Evolutionary conservation across 306 rosid genomes (phyloP).

Genomic region (Senna siamea): DNA sequence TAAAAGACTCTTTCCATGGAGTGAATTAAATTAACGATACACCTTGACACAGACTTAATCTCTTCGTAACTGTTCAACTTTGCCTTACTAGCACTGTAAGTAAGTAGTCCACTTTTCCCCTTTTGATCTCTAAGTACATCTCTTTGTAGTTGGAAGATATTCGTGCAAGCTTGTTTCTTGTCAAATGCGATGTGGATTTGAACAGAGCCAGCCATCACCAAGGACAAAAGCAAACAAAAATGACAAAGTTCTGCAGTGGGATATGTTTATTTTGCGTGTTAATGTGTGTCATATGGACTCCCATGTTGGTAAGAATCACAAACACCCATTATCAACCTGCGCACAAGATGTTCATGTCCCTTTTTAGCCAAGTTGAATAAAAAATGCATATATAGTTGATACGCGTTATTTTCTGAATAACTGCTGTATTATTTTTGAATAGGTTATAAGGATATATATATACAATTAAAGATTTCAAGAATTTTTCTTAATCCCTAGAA

Average conservation of each 20-base stretch:
- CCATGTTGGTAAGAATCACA: constrained; percentile 80
- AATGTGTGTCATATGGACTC: constrained; percentile 92
- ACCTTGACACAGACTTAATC: constrained; percentile 12
- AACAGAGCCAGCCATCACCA: constrained; percentile 81
- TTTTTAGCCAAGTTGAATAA: not conserved
- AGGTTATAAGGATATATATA: too few relatives aligned
- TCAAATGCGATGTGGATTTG: constrained; percentile 81
- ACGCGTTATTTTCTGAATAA: too few relatives aligned
- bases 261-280: constrained; percentile 82
- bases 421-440: too few relatives aligned
- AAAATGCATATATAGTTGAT: not conserved
- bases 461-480: too few relatives aligned
- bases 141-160: constrained; percentile 87
- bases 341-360: not conserved
- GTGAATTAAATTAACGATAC: too few relatives aligned
- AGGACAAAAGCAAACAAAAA: constrained; percentile 80
- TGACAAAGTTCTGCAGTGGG: constrained; percentile 90
- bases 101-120: constrained; percentile 11
- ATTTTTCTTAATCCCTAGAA: too few relatives aligned
- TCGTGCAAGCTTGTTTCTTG: constrained; percentile 90
- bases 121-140: constrained; percentile 32
- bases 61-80: constrained; percentile 29
- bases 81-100: not conserved
- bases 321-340: not conserved
- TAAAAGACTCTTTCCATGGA: too few relatives aligned